phyloP scores from a whole-genome alignment of 257 asterid genomes.

The Solanum bulbocastanum region DNA sequence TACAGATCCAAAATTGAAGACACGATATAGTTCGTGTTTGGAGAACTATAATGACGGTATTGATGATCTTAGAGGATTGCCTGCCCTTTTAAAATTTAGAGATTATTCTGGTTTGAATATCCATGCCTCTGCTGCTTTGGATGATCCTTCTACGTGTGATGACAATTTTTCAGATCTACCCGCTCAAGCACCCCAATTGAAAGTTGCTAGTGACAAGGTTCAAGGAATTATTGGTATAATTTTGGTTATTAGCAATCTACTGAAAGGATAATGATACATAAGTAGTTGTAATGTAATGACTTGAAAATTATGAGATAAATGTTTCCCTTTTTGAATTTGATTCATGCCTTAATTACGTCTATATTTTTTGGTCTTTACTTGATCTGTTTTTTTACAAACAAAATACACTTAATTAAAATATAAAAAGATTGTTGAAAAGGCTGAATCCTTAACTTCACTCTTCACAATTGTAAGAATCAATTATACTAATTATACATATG shows the following conservation, averaged over 20 bases:
- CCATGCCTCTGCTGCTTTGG: not conserved
- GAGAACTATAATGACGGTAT: conserved; percentile 5
- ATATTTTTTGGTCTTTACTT: no score
- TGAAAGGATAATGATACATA: not conserved
- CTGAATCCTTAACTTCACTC: no score
- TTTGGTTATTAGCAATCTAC: not conserved
- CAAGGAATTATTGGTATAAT: not conserved
- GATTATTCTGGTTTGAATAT: not conserved
- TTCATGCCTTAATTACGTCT: no score
- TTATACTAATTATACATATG: no score
- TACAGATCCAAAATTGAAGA: not conserved
- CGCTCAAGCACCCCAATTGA: not conserved
- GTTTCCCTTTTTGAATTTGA: not conserved
- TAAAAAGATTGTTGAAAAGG: not conserved
- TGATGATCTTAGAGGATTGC: not conserved
- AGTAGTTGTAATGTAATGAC: not conserved
- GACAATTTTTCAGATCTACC: not conserved
- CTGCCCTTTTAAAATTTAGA: not conserved
- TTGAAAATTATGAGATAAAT: not conserved
- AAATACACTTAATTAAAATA: not conserved
- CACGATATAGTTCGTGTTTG: conserved; percentile 5
- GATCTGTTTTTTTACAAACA: not conserved
- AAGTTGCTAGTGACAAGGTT: not conserved
- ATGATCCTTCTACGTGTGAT: not conserved
- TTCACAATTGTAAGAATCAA: no score